Base-by-base conservation (phyloP, 2,329 filamentous ascomycete species). In the Aureobasidium sp. region DNA sequence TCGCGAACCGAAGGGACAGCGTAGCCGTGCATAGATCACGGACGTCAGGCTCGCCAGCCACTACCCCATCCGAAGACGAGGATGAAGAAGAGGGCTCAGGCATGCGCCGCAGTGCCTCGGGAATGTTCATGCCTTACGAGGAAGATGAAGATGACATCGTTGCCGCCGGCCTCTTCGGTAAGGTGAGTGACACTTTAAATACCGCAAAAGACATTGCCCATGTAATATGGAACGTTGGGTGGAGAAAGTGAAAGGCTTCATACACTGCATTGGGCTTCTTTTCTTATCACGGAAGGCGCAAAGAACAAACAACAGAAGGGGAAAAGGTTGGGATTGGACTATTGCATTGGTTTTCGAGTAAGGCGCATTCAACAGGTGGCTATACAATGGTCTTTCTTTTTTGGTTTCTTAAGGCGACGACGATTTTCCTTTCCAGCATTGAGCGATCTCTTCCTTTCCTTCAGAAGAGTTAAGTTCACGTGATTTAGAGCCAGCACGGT, bases 121-220 rank as follows among this genome's bases (percentile, higher is more conserved):
- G 91, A 67, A 95, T 96, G 90, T 88, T 96, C 68, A 92, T 95
- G 88, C 90, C 91, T 8, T 88, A 87, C 67, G 89, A 91, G 67
- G 88, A 91, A 67, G 85, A 85, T 63, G 89, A 91, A 66, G 78
- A 82, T 58, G 80, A 83, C 74, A 71, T 80, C 45, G 73, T 77
- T 3, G 69, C 72, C 61, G 74, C 76, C 8, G 87, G 88, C 50
- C 80, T 95, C 61, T 83, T 95, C 70, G 88, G 89, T 64, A 85
- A 87, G 68, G 86, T 95, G 54, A 85, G 92, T 71, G 89, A 95
- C 75, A 93, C 89, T 6, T 81, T 86, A 63, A 86, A 86, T 68
- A 86, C 84, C 2, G 83, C 84, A 41, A 77, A 78, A 62, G 84
- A 86, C 66, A 86, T 86, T 65, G 83, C 82, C 7, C 82, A 85